These are phyloP conservation scores for Linaria vulgaris DNA, from an alignment of 257 asterid species.

Conservation along the genomic window DNA sequence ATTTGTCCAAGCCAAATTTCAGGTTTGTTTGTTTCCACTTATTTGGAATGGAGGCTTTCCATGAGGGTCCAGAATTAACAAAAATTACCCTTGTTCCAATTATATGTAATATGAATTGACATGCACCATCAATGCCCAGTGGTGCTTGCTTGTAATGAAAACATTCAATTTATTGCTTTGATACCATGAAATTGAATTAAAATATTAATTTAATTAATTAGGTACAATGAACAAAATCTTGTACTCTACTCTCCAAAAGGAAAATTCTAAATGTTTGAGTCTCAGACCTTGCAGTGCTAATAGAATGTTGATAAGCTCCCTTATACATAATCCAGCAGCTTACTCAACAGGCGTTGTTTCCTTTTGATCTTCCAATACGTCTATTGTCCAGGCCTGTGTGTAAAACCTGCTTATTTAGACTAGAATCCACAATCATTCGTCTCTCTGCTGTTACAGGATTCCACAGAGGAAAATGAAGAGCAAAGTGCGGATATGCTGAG, in stretches of 20 bases:
- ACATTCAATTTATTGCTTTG: neutral
- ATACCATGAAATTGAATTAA: neutral
- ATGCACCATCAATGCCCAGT: slow-evolving; percentile 4
- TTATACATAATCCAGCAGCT: slow-evolving; percentile 2
- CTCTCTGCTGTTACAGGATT: slow-evolving; percentile 51
- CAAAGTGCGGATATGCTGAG: slow-evolving; percentile 50
- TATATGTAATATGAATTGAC: slow-evolving; percentile 18
- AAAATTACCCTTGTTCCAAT: slow-evolving; percentile 15
- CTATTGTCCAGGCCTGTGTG: neutral
- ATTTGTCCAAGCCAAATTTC: slow-evolving; percentile 46
- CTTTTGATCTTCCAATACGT: neutral
- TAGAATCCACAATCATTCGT: slow-evolving; percentile 17
- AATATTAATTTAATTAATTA: slow-evolving; percentile 6
- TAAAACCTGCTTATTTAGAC: neutral
- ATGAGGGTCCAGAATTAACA: slow-evolving; percentile 17
- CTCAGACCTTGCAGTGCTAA: slow-evolving; percentile 20
- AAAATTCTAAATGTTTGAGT: slow-evolving; percentile 2
- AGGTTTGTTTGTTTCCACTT: slow-evolving; percentile 42
- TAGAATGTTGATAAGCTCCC: slow-evolving; percentile 13
- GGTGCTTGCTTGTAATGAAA: slow-evolving; percentile 20
- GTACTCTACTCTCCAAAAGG: neutral
- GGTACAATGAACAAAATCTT: slow-evolving; percentile 4
- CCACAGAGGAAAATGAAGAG: slow-evolving; percentile 41
- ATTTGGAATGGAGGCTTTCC: slow-evolving; percentile 9
- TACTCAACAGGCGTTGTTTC: slow-evolving; percentile 13